Percentiles rank a stretch among this genome's conserved stretches.
These are phyloP conservation scores for Nymphaea thermarum DNA, from an alignment of 164 flowering plant species.

Conservation along the genomic window DNA sequence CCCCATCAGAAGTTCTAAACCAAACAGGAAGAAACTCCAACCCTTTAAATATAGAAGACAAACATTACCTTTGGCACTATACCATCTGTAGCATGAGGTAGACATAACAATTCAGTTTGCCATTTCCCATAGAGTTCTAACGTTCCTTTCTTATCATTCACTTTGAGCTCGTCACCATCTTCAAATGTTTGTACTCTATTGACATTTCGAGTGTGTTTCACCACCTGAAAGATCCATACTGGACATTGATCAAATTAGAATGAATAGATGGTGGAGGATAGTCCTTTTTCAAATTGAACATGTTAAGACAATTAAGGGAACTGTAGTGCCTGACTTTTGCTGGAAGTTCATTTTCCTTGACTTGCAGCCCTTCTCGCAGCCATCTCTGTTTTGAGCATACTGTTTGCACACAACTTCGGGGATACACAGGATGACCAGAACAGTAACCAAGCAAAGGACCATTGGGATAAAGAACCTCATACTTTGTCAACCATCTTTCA, in stretches of 20 bases:
- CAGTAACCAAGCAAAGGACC: slow-evolving; percentile 82
- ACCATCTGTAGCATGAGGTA: slow-evolving; percentile 81
- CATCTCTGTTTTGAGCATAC: slow-evolving; percentile 76
- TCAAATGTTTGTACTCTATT: slow-evolving; percentile 28
- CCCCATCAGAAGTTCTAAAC: too few relatives aligned
- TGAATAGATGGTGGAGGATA: too few relatives aligned
- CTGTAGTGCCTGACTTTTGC: slow-evolving; percentile 45
- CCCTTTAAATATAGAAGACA: neutral
- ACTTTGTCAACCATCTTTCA: slow-evolving; percentile 89
- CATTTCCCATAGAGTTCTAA: slow-evolving; percentile 75
- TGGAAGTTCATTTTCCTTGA: slow-evolving; percentile 58
- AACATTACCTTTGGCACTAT: slow-evolving; percentile 70
- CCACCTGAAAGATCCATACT: slow-evolving; percentile 23
- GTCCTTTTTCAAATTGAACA: too few relatives aligned
- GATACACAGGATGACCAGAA: slow-evolving; percentile 88
- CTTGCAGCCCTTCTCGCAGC: slow-evolving; percentile 83
- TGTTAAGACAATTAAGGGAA: neutral
- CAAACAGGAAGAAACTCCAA: neutral
- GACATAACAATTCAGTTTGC: slow-evolving; percentile 70
- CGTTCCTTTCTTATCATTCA: slow-evolving; percentile 25
- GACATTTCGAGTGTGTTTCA: slow-evolving; percentile 41
- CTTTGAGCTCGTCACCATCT: slow-evolving; percentile 25
- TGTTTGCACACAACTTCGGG: slow-evolving; percentile 74
- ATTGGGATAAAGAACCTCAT: slow-evolving; percentile 76
- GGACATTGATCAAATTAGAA: too few relatives aligned